phyloP scores from a whole-genome alignment of 805 yeast genomes.

The Helenozyma rhizophorensis region DNA sequence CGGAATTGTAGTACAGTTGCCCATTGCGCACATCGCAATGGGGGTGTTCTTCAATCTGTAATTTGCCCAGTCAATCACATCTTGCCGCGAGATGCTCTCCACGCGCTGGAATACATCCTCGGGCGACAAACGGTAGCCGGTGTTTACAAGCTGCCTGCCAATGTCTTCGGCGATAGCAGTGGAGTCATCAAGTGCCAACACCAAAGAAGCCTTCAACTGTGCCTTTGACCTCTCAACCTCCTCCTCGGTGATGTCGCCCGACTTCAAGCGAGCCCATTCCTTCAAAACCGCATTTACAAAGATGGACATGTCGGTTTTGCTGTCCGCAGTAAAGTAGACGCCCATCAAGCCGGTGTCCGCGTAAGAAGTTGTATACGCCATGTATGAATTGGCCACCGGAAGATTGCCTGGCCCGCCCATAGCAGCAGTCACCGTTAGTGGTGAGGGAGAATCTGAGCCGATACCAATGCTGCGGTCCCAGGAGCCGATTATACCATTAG shows the following conservation, averaged over 20 bases:
- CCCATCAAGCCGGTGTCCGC: constrained; percentile 99
- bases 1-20: constrained; percentile 72
- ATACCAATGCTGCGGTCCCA: constrained; percentile 94
- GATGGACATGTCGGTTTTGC: constrained; percentile 57
- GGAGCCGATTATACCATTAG: constrained; percentile 94
- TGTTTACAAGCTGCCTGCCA: constrained; percentile 94
- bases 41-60: constrained; percentile 74
- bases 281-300: constrained; percentile 70
- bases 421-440: constrained; percentile 66
- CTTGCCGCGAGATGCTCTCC: constrained; percentile 70
- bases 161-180: constrained; percentile 97
- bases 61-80: constrained; percentile 85
- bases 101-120: constrained; percentile 73
- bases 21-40: constrained; percentile 87
- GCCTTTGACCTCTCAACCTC: constrained; percentile 95
- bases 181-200: constrained; percentile 87
- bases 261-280: constrained; percentile 86
- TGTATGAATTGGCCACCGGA: constrained; percentile 86
- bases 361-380: constrained; percentile 95
- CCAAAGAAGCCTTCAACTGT: constrained; percentile 86
- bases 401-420: constrained; percentile 51
- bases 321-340: constrained; percentile 82
- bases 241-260: constrained; percentile 70
- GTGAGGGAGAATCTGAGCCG: constrained; percentile 81
- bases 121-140: constrained; percentile 74